phyloP scores from a whole-genome alignment of 2,329 filamentous ascomycete species.

The Ampelomyces quisqualis region DNA sequence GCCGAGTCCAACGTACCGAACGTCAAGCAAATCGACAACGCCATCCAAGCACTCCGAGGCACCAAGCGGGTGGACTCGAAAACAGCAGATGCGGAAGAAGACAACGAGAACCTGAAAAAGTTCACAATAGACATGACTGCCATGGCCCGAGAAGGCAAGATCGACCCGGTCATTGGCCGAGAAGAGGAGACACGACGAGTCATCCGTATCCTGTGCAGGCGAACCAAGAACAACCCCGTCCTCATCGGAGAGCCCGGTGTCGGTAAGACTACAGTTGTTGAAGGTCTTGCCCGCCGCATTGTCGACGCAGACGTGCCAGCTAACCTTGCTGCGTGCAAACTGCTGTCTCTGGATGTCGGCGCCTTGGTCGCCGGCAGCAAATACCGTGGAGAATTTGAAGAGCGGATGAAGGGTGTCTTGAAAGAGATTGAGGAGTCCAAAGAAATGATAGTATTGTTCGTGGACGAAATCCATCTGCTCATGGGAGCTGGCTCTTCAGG shows the following conservation, averaged over 20 bases:
- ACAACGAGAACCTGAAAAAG: conserved; percentile 94
- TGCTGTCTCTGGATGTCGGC: conserved; percentile 93
- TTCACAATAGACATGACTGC: conserved; percentile 99
- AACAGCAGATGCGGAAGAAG: conserved; percentile 87
- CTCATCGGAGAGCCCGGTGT: conserved; percentile 98
- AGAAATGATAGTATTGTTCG: conserved; percentile 96
- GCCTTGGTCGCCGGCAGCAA: conserved; percentile 96
- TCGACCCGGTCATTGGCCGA: conserved; percentile 93
- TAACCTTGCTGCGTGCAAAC: conserved; percentile 88
- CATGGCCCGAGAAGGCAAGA: conserved; percentile 94
- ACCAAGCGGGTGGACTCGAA: conserved; percentile 94
- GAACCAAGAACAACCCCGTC: conserved; percentile 98
- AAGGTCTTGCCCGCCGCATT: conserved; percentile 91
- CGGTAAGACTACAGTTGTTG: conserved; percentile 96
- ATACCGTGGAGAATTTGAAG: conserved; percentile 97
- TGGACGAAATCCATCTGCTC: conserved; percentile 96
- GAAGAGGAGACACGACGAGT: conserved; percentile 95
- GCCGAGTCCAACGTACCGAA: conserved; percentile 91
- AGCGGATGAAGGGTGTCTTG: conserved; percentile 97
- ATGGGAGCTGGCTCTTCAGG: conserved; percentile 96
- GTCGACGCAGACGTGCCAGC: conserved; percentile 96
- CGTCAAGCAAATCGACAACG: conserved; percentile 82
- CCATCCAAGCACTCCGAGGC: conserved; percentile 87
- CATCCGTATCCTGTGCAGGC: conserved; percentile 83
- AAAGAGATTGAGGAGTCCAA: conserved; percentile 95